Evolutionary conservation across 2,329 filamentous ascomycete species (phyloP), one percentile per base, ranked within the genome.

Genomic region (Emergomyces pasteurianus): DNA sequence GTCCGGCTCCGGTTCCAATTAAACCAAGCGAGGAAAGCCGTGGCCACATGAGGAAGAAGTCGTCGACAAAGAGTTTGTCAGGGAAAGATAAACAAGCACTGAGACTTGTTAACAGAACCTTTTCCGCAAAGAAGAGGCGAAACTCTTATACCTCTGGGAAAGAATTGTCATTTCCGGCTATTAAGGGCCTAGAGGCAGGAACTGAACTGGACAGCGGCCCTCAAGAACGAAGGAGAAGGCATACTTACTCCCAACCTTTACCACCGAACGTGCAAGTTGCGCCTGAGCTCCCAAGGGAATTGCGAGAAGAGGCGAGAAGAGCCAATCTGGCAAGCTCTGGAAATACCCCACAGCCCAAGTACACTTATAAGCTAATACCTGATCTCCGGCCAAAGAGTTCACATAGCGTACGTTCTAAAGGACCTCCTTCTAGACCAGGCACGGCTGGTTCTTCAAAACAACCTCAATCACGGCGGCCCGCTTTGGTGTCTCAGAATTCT

Each of bases 231-330:
- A 63, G 61, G 60, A 70, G 74, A 63, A 69, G 74, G 59, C 74
- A 77, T 65, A 76, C 74, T 16, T 74, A 76, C 58, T 74, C 73
- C 31, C 73, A 73, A 21, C 67, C 69, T n/a, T 43, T 57, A 23
- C 55, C 14, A 12, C 21, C 38, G 23, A n/a, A 16, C 16, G 23
- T 40, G 10, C 38, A 26, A 21, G 40, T 43, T 31, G 26, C 55
- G 38, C 55, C 55, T 34, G 14, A 34, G 3, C 26, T 57, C 42
- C 55, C 55, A 34, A 18, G n/a, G 16, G 38, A 43, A 18, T 34
- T 57, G 18, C 21, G 40, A 21, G 40, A 57, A 47, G 55, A 57
- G 55, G 55, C 55, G 23, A 57, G 28, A 34, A 57, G n/a, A 16
- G 38, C 18, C 26, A 46, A 46, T 31, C 4, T 28, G 60, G 4